These are phyloP conservation scores for Fragilariopsis cylindrus DNA, from an alignment of 108 stramenopile species.

Conservation along the genomic window DNA sequence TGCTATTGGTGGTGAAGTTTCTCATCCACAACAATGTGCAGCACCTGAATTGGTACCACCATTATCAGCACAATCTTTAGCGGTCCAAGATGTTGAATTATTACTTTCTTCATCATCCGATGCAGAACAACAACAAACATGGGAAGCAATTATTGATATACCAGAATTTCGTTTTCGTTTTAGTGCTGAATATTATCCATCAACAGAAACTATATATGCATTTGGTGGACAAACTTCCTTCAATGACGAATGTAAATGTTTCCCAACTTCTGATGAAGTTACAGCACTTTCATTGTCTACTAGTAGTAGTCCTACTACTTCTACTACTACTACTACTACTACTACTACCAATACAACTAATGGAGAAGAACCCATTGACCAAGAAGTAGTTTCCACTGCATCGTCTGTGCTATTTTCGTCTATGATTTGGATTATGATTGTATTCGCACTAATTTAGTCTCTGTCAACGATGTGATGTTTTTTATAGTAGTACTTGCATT, in stretches of 20 bases:
- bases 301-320: no score
- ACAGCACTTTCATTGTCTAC: conserved; percentile 11
- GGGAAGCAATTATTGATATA: conserved; percentile 48
- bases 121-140: conserved; percentile 11
- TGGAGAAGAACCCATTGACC: no score
- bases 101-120: conserved; percentile 20
- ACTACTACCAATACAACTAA: no score
- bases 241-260: conserved; percentile 62
- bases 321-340: no score
- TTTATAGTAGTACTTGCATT: no score
- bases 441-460: no score
- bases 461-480: no score
- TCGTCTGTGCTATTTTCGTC: no score
- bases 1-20: conserved; percentile 70
- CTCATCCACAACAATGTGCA: conserved; percentile 15
- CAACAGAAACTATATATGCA: conserved; percentile 39
- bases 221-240: conserved; percentile 76
- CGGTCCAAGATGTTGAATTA: conserved; percentile 57
- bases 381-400: no score
- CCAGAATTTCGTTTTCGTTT: conserved; percentile 64
- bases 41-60: conserved; percentile 14
- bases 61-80: conserved; percentile 6
- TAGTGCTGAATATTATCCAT: conserved; percentile 35
- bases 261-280: conserved; percentile 54
- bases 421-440: no score